Conservation (phyloP, 1,284 basidiomycete species). For the Ganoderma meredithae region DNA sequence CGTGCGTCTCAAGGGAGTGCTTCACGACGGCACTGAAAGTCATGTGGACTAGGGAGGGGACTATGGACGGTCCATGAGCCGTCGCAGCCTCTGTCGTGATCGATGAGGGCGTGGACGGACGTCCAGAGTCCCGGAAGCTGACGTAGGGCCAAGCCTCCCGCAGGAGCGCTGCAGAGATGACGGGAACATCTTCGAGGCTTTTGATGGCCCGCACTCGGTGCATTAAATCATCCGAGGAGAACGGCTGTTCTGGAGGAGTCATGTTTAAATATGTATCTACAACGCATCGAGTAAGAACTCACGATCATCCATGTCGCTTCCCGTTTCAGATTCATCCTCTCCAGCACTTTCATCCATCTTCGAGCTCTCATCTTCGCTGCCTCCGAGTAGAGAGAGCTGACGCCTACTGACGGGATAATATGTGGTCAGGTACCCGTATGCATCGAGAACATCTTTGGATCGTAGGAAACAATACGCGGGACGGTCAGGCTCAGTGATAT, state of each 20-base stretch:
- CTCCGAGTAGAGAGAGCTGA: slow-evolving; percentile 1
- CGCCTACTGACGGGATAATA: slow-evolving; percentile 35
- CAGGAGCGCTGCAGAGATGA: not conserved
- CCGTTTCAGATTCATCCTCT: not conserved
- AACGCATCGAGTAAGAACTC: not conserved
- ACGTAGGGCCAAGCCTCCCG: not conserved
- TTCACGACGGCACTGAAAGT: slow-evolving; percentile 37
- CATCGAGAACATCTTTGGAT: slow-evolving; percentile 34
- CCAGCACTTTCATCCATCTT: not conserved
- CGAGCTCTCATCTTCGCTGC: not conserved
- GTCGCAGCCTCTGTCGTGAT: not conserved
- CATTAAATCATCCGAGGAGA: not conserved
- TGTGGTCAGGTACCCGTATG: slow-evolving; percentile 39
- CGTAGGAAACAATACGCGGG: slow-evolving; percentile 46
- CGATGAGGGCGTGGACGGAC: not conserved
- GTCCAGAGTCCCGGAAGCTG: not conserved
- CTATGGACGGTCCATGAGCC: too few species aligned
- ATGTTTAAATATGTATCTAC: not conserved
- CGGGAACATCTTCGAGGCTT: not conserved
- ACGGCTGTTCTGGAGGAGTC: not conserved
- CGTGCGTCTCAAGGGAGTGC: slow-evolving; percentile 35
- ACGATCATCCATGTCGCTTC: not conserved
- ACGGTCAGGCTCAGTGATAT: slow-evolving; percentile 46
- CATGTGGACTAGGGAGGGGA: slow-evolving; percentile 35
- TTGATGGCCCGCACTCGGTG: not conserved